Conservation (phyloP, 139 green algal genomes). For the Coelastrella sp. region DNA sequence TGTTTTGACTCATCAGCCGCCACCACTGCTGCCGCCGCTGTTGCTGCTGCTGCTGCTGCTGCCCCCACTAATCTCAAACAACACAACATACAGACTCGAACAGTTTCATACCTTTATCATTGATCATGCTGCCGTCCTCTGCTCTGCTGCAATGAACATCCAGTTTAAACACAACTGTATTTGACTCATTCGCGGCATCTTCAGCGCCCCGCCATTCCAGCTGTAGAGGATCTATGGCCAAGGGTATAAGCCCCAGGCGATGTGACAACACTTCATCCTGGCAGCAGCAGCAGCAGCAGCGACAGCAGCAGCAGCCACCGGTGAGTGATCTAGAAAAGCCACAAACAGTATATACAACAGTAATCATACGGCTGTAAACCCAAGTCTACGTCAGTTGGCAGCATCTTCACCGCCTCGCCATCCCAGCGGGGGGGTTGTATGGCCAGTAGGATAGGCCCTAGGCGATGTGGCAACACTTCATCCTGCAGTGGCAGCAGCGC, state of each 20-base stretch:
- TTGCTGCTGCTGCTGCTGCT: too few species aligned
- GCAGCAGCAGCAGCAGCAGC: neutral
- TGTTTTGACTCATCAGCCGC: too few species aligned
- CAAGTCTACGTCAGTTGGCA: constrained; percentile 24
- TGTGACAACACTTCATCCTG: constrained; percentile 95
- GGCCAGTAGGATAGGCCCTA: constrained; percentile 92
- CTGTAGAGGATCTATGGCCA: constrained; percentile 84
- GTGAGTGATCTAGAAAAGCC: too few species aligned
- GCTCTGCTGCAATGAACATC: constrained; percentile 59
- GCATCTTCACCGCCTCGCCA: constrained; percentile 57
- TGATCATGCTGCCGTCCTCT: constrained; percentile 43
- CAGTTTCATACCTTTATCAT: constrained; percentile 67
- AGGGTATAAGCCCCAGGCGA: constrained; percentile 92
- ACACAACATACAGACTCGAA: too few species aligned
- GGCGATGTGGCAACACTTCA: constrained; percentile 88
- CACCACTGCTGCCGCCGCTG: too few species aligned
- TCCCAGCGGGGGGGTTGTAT: constrained; percentile 87
- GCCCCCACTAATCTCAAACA: too few species aligned
- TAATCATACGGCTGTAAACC: too few species aligned
- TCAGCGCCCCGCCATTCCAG: constrained; percentile 72
- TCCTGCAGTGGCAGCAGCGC: neutral
- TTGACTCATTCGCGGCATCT: constrained; percentile 73
- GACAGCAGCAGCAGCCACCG: too few species aligned
- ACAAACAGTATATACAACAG: too few species aligned
- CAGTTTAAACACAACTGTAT: constrained; percentile 81